Evolutionary conservation across 2,329 filamentous ascomycete genomes (phyloP).

Genomic region (Fusarium verticillioides): DNA sequence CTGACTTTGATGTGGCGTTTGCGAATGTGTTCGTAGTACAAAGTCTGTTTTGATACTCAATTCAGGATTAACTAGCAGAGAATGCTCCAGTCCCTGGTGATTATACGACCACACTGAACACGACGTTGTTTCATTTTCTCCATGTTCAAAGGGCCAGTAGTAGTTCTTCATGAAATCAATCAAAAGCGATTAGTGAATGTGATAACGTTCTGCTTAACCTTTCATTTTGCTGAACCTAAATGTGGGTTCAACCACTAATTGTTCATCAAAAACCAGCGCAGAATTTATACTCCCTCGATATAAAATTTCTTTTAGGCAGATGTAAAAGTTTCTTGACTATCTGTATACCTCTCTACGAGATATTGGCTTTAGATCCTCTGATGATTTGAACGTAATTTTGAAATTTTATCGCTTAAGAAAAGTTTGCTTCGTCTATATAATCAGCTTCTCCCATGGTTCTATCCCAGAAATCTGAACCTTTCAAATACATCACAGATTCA

Average conservation of each 20-base stretch:
- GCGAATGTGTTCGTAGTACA: background rate
- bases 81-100: background rate
- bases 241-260: background rate
- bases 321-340: background rate
- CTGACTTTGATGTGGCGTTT: background rate
- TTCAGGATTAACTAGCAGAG: no score
- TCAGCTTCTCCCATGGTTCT: no score
- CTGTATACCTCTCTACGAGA: no score
- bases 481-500: background rate
- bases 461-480: no score
- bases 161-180: background rate
- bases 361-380: background rate
- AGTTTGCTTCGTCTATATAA: background rate
- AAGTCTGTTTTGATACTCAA: background rate
- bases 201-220: background rate
- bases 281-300: background rate
- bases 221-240: background rate
- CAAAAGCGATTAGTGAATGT: no score
- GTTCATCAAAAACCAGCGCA: background rate
- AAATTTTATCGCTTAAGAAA: background rate
- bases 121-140: no score
- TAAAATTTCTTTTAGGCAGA: accelerated
- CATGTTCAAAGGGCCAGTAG: no score
- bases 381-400: background rate
- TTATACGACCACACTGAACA: background rate